Evolutionary conservation across 495 filamentous ascomycete species (phyloP), one percentile per base, ranked within the genome.

Genomic region (Tetracladium setigerum): DNA sequence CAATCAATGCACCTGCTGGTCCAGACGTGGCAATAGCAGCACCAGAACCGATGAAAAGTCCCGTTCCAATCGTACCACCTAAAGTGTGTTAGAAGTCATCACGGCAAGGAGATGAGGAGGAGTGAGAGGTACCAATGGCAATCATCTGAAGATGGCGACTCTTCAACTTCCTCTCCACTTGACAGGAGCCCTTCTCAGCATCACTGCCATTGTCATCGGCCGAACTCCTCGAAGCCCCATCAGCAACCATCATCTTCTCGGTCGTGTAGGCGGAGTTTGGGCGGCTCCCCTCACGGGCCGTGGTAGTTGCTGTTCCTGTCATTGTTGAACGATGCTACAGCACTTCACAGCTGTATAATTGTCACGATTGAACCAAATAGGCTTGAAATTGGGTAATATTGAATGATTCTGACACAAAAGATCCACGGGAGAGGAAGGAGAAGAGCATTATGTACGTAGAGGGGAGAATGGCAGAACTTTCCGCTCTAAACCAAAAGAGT

Each of bases 111-210:
- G 17, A 33, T 38, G 10, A 4, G 39, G 31, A 3, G 16, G 7
- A 9, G 4, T 12, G 38, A 12, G 46, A 84, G 9, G 84, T 86
- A 48, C 86, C 85, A 33, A 95, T 89, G 5, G 87, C 88, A 74
- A 94, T 90, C 78, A 89, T 80, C 54, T 81, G 80, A 50, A 88
- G 73, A 52, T 87, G 83, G 32, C 81, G 71, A 10, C 79, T 73
- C 54, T 80, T 77, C 41, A 88, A 65, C 13, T 74, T 74, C 36
- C 81, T 78, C 44, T 82, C 38, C n/a, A 60, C 36, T 12, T 10
- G 4, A n/a, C 12, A 5, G 36, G 10, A 8, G 30, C 30, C 13
- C 31, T 59, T 56, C 46, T 53, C 56, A 33, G 22, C 41, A 45
- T 56, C 54, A 16, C 30, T 18, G 18, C 18, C 18, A 42, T 4